A percentile compares a stretch with the other conserved stretches of the same genome.
These are phyloP conservation scores for Aspergillus brasiliensis DNA, from an alignment of 2,329 filamentous ascomycete species.

Conservation along the genomic window DNA sequence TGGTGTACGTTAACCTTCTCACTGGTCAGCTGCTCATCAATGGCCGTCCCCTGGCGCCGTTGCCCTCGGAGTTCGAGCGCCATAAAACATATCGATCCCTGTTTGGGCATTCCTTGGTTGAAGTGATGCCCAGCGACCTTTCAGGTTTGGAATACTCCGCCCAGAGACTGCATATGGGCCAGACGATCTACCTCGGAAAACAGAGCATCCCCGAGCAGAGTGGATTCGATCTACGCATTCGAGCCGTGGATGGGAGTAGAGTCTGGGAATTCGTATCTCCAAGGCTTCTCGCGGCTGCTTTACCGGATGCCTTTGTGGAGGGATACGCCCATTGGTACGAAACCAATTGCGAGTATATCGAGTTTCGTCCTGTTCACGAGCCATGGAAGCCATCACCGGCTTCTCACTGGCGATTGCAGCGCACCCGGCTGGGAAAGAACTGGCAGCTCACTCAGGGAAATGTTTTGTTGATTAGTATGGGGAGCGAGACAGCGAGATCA, in stretches of 20 bases:
- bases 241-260: slow-evolving; percentile 17
- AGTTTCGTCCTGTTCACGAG: slow-evolving; percentile 31
- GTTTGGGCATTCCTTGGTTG: slow-evolving; percentile 28
- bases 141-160: slow-evolving; percentile 26
- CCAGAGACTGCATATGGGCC: slow-evolving; percentile 19
- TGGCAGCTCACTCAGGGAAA: slow-evolving; percentile 10
- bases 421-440: neutral
- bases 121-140: slow-evolving; percentile 20
- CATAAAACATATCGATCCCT: slow-evolving; percentile 26
- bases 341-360: slow-evolving; percentile 24
- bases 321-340: slow-evolving; percentile 54
- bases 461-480: slow-evolving; percentile 18
- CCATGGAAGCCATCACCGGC: slow-evolving; percentile 30
- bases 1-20: slow-evolving; percentile 35
- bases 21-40: slow-evolving; percentile 38
- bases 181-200: slow-evolving; percentile 26
- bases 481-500: slow-evolving; percentile 7
- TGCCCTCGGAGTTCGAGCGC: slow-evolving; percentile 30
- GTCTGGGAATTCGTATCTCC: slow-evolving; percentile 34
- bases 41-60: slow-evolving; percentile 29
- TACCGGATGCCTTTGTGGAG: slow-evolving; percentile 42
- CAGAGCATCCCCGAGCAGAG: slow-evolving; percentile 17
- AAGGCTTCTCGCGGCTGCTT: slow-evolving; percentile 27
- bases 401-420: slow-evolving; percentile 28
- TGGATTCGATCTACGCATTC: slow-evolving; percentile 37